Conservation (phyloP, 371 early-diverging fungal species). For the Catenaria anguillulae region DNA sequence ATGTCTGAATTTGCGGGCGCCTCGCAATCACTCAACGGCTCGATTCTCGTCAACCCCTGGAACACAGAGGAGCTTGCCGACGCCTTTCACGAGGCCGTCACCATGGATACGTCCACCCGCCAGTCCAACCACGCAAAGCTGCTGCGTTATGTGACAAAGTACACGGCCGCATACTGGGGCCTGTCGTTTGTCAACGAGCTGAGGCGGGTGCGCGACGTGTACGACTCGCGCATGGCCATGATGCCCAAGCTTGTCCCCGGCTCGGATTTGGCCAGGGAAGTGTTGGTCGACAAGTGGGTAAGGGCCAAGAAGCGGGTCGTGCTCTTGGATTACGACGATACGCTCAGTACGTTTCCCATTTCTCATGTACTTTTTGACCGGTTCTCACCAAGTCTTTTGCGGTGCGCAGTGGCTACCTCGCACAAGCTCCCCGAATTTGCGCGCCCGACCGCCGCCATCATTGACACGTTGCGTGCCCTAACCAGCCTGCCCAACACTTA, state of each 20-base stretch:
- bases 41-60: slow-evolving; percentile 98
- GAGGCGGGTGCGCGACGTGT: slow-evolving; percentile 52
- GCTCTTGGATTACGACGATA: slow-evolving; percentile 86
- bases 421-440: slow-evolving; percentile 67
- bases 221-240: slow-evolving; percentile 50
- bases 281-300: slow-evolving; percentile 17
- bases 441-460: slow-evolving; percentile 49
- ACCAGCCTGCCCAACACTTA: slow-evolving; percentile 60
- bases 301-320: slow-evolving; percentile 46
- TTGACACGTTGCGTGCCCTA: slow-evolving; percentile 49
- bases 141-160: slow-evolving; percentile 83
- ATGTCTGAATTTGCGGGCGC: slow-evolving; percentile 99
- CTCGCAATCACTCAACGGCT: slow-evolving; percentile 90
- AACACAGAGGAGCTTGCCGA: slow-evolving; percentile 88
- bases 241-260: slow-evolving; percentile 17
- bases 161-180: slow-evolving; percentile 99
- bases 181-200: slow-evolving; percentile 79
- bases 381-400: too few species aligned
- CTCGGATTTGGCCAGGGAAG: slow-evolving; percentile 30
- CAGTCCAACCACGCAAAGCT: slow-evolving; percentile 78
- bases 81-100: slow-evolving; percentile 80
- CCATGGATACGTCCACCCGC: slow-evolving; percentile 69
- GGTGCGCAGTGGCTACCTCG: neutral
- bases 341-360: slow-evolving; percentile 74
- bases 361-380: slow-evolving; percentile 23